Evolutionary conservation across 257 asterid species (phyloP).

Genomic region (Mentha longifolia): DNA sequence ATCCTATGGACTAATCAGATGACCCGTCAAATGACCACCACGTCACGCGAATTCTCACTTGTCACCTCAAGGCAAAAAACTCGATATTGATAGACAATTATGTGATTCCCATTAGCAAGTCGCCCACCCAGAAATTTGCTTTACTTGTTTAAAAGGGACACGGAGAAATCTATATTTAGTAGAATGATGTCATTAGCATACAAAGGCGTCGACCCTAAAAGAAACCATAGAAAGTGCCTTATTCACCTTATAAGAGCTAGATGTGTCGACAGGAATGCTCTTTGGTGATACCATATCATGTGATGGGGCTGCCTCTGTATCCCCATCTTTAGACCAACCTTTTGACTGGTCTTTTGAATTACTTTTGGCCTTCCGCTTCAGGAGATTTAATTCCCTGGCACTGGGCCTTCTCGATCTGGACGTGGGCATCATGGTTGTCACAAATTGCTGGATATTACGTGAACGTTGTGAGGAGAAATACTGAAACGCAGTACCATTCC

Average conservation of each 20-base stretch:
- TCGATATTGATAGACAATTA: neutral
- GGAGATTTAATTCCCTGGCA: slow-evolving; percentile 95
- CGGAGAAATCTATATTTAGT: neutral
- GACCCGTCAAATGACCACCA: neutral
- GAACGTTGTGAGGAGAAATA: slow-evolving; percentile 68
- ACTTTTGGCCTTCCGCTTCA: slow-evolving; percentile 92
- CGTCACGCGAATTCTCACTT: neutral
- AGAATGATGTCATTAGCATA: neutral
- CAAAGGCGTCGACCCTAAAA: neutral
- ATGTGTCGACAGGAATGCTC: slow-evolving; percentile 57
- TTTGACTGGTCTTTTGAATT: slow-evolving; percentile 86
- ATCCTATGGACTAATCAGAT: slow-evolving; percentile 1
- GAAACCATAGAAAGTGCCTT: slow-evolving; percentile 9
- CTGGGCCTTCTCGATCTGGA: slow-evolving; percentile 93
- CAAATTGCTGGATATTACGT: slow-evolving; percentile 71
- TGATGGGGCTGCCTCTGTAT: slow-evolving; percentile 65
- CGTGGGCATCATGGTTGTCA: slow-evolving; percentile 81
- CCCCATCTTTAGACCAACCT: slow-evolving; percentile 85
- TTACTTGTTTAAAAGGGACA: neutral
- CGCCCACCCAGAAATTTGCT: neutral
- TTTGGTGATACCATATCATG: slow-evolving; percentile 75
- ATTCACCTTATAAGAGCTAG: slow-evolving; percentile 76
- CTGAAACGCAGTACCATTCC: slow-evolving; percentile 67
- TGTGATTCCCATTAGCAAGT: neutral
- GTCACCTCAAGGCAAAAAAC: slow-evolving; percentile 2